Conservation (phyloP, 805 yeast species). For the Candida michaelii region DNA sequence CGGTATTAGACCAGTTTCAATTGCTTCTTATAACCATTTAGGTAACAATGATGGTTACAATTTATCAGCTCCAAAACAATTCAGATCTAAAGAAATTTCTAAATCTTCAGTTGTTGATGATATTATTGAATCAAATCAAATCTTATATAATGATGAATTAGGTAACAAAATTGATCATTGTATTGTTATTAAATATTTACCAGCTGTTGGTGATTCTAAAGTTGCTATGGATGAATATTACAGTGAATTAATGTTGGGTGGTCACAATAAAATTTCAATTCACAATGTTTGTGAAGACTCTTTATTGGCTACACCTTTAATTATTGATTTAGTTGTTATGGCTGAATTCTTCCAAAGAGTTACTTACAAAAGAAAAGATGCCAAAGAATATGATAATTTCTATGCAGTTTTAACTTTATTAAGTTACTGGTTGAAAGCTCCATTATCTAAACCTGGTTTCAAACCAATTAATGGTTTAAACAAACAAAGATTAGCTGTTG, state of each 20-base stretch:
- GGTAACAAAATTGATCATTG: slow-evolving; percentile 88
- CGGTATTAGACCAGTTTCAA: slow-evolving; percentile 91
- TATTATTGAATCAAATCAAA: slow-evolving; percentile 82
- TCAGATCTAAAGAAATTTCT: slow-evolving; percentile 92
- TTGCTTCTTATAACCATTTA: slow-evolving; percentile 93
- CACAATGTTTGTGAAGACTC: slow-evolving; percentile 98
- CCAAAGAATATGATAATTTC: slow-evolving; percentile 57
- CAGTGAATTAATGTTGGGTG: slow-evolving; percentile 95
- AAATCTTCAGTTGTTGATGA: slow-evolving; percentile 93
- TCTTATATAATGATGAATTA: slow-evolving; percentile 75
- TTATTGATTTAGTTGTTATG: slow-evolving; percentile 86
- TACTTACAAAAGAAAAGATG: slow-evolving; percentile 59
- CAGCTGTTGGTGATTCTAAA: slow-evolving; percentile 94
- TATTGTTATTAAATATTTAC: slow-evolving; percentile 90
- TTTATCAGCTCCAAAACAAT: slow-evolving; percentile 87
- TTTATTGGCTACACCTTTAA: slow-evolving; percentile 89
- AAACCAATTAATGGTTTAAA: slow-evolving; percentile 90
- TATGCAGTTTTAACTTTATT: slow-evolving; percentile 85
- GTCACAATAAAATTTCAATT: slow-evolving; percentile 90
- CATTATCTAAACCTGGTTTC: slow-evolving; percentile 86
- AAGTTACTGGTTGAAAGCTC: slow-evolving; percentile 96
- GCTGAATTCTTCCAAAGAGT: slow-evolving; percentile 89
- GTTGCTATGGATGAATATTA: slow-evolving; percentile 99
- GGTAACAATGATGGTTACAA: slow-evolving; percentile 97
- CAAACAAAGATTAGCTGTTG: slow-evolving; percentile 91